Evolutionary conservation across 805 yeast species (phyloP), one percentile per base, ranked within the genome.

Genomic region (Teunomyces pallodes): DNA sequence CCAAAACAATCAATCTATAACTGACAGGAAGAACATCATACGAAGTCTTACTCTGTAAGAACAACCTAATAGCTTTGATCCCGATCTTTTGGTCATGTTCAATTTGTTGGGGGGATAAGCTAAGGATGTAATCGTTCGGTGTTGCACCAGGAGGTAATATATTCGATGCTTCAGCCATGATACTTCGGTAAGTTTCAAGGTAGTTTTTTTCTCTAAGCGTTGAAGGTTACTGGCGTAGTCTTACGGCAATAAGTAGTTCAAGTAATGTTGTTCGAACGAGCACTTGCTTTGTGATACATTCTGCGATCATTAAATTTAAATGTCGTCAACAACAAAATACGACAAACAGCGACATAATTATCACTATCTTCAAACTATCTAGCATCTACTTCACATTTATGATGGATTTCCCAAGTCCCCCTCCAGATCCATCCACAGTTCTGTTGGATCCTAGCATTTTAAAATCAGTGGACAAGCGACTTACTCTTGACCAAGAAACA

Each of bases 1-100:
- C 99, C 58, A 94, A 81, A 42, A 94, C 98, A 47, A 94, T 87
- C 59, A 94, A 77, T 57, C 97, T 77, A 66, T 92, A 94, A 16
- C 96, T 86, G 31, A 94, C 98, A 2, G 99, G 99, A 36, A 94
- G 76, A 17, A 94, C 99, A 61, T 94, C 99, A 65, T 94, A 94
- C 1, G 97, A 90, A 0, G 96, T 91, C 64, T 92, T 92, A 43
- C 94, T 84, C 60, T 89, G 86, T 38, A 94, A 72, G 60, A 94
- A 94, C 29, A 82, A 72, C 42, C 97, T 75, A 51, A 94, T 94
- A 14, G 96, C 90, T 55, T 82, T 81, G 49, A 90, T 78, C 0
- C 94, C 96, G n/a, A 79, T 68, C 51, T 74, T 75, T 62, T 90
- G 96, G 59, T 86, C 90, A 48, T 74, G 74, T 48, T 76, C 74